phyloP scores from a whole-genome alignment of 73 alveolate species.

The Blepharisma stoltei region DNA sequence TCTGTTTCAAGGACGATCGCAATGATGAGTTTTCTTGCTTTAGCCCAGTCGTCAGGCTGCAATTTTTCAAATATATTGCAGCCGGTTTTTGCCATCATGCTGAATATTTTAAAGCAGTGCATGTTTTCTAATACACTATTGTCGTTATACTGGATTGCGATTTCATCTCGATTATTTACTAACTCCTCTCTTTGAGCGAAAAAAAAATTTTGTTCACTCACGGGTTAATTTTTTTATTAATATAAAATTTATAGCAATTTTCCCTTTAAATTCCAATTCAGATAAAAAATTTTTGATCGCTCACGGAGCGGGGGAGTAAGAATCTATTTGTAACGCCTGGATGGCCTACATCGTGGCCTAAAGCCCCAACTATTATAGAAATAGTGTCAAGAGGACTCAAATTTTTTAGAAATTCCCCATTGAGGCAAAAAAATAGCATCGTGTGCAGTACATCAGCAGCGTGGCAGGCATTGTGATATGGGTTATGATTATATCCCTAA shows the following conservation, averaged over 20 bases:
- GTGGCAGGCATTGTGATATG: conserved; percentile 23
- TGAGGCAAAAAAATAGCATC: not conserved
- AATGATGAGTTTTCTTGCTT: not conserved
- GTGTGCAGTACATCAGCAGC: conserved; percentile 15
- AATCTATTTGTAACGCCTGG: conserved; percentile 40
- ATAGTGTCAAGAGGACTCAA: conserved; percentile 42
- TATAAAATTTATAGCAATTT: too few species aligned
- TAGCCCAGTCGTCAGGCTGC: conserved; percentile 28
- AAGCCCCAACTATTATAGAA: conserved; percentile 39
- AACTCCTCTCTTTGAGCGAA: too few species aligned
- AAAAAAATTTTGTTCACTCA: too few species aligned
- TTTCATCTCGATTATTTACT: conserved; percentile 12
- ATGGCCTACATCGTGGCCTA: conserved; percentile 57
- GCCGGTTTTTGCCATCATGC: conserved; percentile 36
- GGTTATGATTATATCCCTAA: conserved; percentile 18
- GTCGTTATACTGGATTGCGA: conserved; percentile 47
- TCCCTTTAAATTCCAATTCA: not conserved
- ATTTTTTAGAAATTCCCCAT: not conserved
- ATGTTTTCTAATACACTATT: conserved; percentile 42
- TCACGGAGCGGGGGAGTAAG: too few species aligned
- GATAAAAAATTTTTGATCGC: not conserved
- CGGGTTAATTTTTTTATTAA: too few species aligned
- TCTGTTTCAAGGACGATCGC: conserved; percentile 21
- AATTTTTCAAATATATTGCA: conserved; percentile 37
- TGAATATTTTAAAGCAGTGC: conserved; percentile 36